Percentiles rank a stretch among this genome's conserved stretches.
phyloP scores from a whole-genome alignment of 257 asterid genomes.

The Paulownia fortunei region DNA sequence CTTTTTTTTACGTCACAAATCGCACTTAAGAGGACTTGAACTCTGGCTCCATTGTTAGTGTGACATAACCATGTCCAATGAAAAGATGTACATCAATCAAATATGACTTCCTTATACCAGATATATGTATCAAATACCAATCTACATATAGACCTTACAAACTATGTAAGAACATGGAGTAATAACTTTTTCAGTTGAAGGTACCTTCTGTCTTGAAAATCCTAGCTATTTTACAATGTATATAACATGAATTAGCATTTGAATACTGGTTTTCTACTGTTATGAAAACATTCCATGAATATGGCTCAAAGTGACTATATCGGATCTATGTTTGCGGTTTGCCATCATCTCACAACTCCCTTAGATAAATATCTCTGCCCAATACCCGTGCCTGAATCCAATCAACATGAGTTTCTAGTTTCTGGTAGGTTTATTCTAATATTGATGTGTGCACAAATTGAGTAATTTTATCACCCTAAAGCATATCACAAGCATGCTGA shows the following conservation, averaged over 20 bases:
- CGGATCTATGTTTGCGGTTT: not conserved
- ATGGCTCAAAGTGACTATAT: not conserved
- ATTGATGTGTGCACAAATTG: not conserved
- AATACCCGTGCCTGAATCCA: not conserved
- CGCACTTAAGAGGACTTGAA: not conserved
- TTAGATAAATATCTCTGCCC: not conserved
- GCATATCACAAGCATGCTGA: not conserved
- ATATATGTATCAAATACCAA: not conserved
- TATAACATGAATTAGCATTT: not conserved
- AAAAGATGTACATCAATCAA: not conserved
- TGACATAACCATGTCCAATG: not conserved
- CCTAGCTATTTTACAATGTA: not conserved
- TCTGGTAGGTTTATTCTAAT: not conserved
- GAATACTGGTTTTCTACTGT: not conserved
- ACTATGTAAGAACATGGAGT: not conserved
- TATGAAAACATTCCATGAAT: not conserved
- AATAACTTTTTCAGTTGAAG: not conserved
- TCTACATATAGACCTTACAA: not conserved
- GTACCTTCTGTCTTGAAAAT: not conserved
- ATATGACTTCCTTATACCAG: not conserved
- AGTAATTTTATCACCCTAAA: not conserved
- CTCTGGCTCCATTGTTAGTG: not conserved
- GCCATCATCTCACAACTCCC: conserved; percentile 5
- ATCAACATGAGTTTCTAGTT: not conserved
- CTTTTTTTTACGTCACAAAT: not conserved